Conservation (phyloP, 306 rosid species). For the Astragalus glycyphyllos region DNA sequence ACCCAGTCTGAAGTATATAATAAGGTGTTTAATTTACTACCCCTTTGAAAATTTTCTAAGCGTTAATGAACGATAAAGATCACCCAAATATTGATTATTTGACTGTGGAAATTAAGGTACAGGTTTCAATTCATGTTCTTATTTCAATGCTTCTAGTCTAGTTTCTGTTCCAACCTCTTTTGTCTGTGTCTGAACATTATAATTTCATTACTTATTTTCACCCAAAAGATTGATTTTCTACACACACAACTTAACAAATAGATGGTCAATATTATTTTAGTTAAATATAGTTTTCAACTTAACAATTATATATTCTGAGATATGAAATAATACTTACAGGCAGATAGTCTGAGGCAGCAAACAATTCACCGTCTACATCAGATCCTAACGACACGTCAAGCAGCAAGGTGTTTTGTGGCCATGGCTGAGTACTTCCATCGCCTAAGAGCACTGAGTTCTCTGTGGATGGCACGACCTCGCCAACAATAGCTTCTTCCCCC, state of each 20-base stretch:
- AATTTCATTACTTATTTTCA: not conserved
- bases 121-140: conserved; percentile 13
- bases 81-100: conserved; percentile 30
- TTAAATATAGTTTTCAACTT: not conserved
- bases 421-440: conserved; percentile 90
- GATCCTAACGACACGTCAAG: conserved; percentile 80
- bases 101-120: conserved; percentile 29
- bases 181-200: conserved; percentile 14
- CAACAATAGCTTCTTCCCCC: conserved; percentile 54
- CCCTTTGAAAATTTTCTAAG: conserved; percentile 2
- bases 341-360: conserved; percentile 80
- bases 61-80: conserved; percentile 1
- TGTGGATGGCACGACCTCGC: conserved; percentile 88
- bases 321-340: conserved; percentile 58
- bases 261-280: not conserved
- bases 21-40: conserved; percentile 3
- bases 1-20: not conserved
- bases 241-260: not conserved
- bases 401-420: conserved; percentile 86
- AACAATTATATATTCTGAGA: too few species aligned
- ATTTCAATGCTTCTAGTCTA: conserved; percentile 34
- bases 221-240: too few species aligned
- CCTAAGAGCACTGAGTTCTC: conserved; percentile 86
- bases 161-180: conserved; percentile 25
- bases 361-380: conserved; percentile 74